These are phyloP conservation scores for Skeletonema marinoi DNA, from an alignment of 108 stramenopile species.

Conservation along the genomic window DNA sequence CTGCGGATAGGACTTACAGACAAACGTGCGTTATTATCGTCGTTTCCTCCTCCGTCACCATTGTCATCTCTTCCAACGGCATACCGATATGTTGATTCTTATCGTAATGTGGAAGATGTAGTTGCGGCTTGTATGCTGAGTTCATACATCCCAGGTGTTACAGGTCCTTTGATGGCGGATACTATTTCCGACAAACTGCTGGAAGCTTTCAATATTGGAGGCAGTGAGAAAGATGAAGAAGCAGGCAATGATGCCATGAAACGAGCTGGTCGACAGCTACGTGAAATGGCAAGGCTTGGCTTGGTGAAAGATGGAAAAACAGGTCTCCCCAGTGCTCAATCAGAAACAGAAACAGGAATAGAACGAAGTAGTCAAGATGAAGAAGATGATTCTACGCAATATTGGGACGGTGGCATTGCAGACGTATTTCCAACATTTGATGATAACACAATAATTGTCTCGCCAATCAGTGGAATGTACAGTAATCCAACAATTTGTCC, in stretches of 20 bases:
- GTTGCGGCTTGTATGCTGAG: slow-evolving; percentile 61
- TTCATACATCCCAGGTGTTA: slow-evolving; percentile 65
- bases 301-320: slow-evolving; percentile 55
- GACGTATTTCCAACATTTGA: slow-evolving; percentile 69
- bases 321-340: slow-evolving; percentile 1
- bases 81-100: slow-evolving; percentile 66
- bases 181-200: slow-evolving; percentile 22
- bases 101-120: slow-evolving; percentile 56
- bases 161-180: slow-evolving; percentile 46
- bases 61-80: slow-evolving; percentile 36
- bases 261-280: slow-evolving; percentile 38
- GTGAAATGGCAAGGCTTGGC: slow-evolving; percentile 49
- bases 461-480: slow-evolving; percentile 56
- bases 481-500: slow-evolving; percentile 59
- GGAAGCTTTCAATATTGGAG: slow-evolving; percentile 10
- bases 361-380: not conserved
- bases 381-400: slow-evolving; percentile 17
- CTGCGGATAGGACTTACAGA: slow-evolving; percentile 70
- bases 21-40: slow-evolving; percentile 47
- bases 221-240: not conserved
- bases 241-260: slow-evolving; percentile 18
- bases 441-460: slow-evolving; percentile 55
- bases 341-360: not conserved
- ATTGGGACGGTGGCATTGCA: slow-evolving; percentile 70
- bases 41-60: slow-evolving; percentile 13